These are phyloP conservation scores for Cercospora janseana DNA, from an alignment of 2,329 filamentous ascomycete species.

Conservation along the genomic window DNA sequence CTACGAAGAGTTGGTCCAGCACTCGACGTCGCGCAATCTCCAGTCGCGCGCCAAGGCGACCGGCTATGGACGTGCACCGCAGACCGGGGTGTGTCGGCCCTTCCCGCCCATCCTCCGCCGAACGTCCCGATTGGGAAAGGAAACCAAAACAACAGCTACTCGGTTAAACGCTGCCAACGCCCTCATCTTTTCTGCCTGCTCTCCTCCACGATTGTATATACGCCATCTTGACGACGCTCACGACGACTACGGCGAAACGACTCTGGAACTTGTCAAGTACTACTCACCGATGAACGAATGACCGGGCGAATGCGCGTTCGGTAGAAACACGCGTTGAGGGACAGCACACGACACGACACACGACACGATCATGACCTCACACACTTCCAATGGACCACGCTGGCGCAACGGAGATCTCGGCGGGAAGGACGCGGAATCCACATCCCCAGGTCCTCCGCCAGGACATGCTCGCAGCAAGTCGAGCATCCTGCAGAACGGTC, in stretches of 20 bases:
- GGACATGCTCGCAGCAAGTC: conserved; percentile 68
- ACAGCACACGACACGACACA: conserved; percentile 23
- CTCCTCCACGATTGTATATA: conserved; percentile 9
- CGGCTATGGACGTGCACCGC: too few relatives aligned
- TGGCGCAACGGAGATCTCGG: conserved; percentile 80
- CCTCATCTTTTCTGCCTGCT: background rate
- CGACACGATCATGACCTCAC: conserved; percentile 50
- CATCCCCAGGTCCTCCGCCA: conserved; percentile 59
- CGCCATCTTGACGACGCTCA: background rate
- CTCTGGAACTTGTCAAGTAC: background rate
- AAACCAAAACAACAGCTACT: conserved; percentile 5
- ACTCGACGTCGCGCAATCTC: too few relatives aligned
- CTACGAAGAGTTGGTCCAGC: too few relatives aligned
- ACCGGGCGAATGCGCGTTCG: conserved; percentile 16
- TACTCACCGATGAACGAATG: conserved; percentile 4
- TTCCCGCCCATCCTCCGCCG: too few relatives aligned
- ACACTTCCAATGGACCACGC: conserved; percentile 62
- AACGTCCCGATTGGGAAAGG: background rate
- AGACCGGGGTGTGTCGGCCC: too few relatives aligned
- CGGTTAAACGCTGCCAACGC: background rate
- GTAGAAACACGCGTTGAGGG: conserved; percentile 22
- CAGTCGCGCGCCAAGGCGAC: too few relatives aligned
- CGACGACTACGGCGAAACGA: background rate
- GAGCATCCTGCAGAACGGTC: conserved; percentile 65
- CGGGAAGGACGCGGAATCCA: conserved; percentile 59